Evolutionary conservation across 176 grass and related monocot genomes (phyloP), one percentile per base, ranked within the genome.

Genomic region (Canna indica): DNA sequence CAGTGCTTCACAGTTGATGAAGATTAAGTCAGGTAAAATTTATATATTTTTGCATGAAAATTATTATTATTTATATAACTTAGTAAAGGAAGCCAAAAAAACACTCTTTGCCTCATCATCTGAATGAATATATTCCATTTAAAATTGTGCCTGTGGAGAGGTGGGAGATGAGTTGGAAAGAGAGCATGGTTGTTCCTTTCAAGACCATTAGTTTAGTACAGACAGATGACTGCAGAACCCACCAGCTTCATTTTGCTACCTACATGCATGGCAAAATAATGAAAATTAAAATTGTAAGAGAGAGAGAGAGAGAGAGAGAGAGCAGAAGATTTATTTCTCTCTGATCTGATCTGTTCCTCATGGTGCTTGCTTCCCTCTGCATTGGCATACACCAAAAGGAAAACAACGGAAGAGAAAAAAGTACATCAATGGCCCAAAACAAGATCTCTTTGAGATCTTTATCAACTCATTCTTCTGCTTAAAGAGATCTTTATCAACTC

Each of bases 301-400:
- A 8, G 1, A 7, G 5, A 44, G 13, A 44, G 5, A 7, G 18
- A 60, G 17, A 76, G 27, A 36, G 39, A 4, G 4, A 67, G 38
- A 50, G 35, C 39, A 45, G 31, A 45, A 45, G 39, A 81, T 80
- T 75, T 63, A 61, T 46, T 72, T 42, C 33, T 75, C 58, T 63
- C 73, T 47, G 61, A 39, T 63, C 73, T 47, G 61, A 39, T 75
- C 59, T 75, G 10, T 36, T 74, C 26, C 60, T 82, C 59, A 30
- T 67, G 68, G 81, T 86, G 74, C 59, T 85, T 83, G 81, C 79
- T 91, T 91, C 84, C 84, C 79, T 87, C 84, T 68, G 84, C 84
- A 81, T 71, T 84, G 84, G 84, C 81, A 91, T 44, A 71, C 1
- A 54, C 81, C 61, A 77, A 80, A 80, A 83, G 74, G 80, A 70